Conservation (phyloP, 139 green algal species). For the Picochlorum costavermella region DNA sequence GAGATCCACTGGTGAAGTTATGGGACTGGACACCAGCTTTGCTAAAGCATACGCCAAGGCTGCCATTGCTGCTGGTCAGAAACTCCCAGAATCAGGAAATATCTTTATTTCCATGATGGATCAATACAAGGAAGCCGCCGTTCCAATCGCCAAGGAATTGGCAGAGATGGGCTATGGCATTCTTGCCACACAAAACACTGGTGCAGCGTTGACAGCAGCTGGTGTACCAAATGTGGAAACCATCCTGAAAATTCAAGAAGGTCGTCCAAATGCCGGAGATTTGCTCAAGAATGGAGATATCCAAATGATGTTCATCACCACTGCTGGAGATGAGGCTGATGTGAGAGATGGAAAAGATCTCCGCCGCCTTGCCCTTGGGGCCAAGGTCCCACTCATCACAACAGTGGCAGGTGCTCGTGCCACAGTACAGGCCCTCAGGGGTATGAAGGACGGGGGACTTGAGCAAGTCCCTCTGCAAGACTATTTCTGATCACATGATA, state of each 20-base stretch:
- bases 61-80: constrained; percentile 82
- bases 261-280: constrained; percentile 77
- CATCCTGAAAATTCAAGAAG: constrained; percentile 98
- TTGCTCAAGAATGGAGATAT: constrained; percentile 78
- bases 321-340: constrained; percentile 78
- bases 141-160: constrained; percentile 74
- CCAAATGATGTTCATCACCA: constrained; percentile 90
- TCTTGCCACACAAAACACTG: constrained; percentile 81
- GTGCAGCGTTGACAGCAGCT: constrained; percentile 38
- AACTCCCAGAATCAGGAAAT: constrained; percentile 65
- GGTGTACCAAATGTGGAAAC: constrained; percentile 36
- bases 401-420: constrained; percentile 83
- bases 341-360: constrained; percentile 87
- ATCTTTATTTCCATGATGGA: constrained; percentile 94
- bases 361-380: constrained; percentile 70
- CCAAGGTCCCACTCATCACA: constrained; percentile 92
- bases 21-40: constrained; percentile 89
- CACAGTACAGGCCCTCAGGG: constrained; percentile 72
- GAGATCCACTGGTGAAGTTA: constrained; percentile 94
- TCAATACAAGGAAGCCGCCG: constrained; percentile 72
- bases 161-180: constrained; percentile 80
- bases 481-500: constrained; percentile 33
- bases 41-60: constrained; percentile 92
- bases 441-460: constrained; percentile 62
- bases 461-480: constrained; percentile 80